Base-by-base conservation (phyloP, 1,284 basidiomycete genomes). In the Phlebopus sp. region DNA sequence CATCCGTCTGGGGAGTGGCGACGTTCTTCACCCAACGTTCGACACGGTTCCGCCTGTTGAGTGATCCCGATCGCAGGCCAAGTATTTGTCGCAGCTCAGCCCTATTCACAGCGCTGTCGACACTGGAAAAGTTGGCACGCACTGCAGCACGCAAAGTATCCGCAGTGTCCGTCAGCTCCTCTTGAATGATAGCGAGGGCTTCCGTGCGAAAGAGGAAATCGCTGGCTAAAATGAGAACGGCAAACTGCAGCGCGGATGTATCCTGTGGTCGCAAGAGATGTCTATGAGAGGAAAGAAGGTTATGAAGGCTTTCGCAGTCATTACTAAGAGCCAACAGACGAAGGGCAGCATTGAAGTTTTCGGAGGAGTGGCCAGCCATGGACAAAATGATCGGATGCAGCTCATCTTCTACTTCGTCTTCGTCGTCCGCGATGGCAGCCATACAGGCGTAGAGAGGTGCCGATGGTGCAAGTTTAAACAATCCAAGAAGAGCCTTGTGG, bases 251-350 rank as follows among this genome's bases (percentile, higher is more conserved):
- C 0, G 69, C 57, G 0, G 58, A 27, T 3, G 72, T 63, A 44
- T 86, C 82, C 18, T 77, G 74, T 0, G 81, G 72, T 9, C 82
- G 80, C 14, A 86, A 67, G 40, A 85, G 76, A 47, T 82, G 71
- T 1, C 67, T 63, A 54, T 84, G 66, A 0, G 64, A 47, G 15
- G 69, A 58, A 42, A 85, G 71, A 7, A 84, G 69, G 0, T 49
- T 37, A 21, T 68, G 46, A 52, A 84, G 64, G 30, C 54, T 56
- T 0, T 64, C 58, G 30, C 55, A 27, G 25, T 75, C 58, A 51
- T 60, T 56, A 36, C 73, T 69, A 4, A 59, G 37, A 1, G 73
- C 59, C 55, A 76, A 65, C 47, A 86, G 79, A 3, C 74, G 73
- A 10, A 86, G 67, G 0, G 81, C 76, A 0, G 76, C 76, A 0